Evolutionary conservation across 2,329 filamentous ascomycete species (phyloP).

Genomic region (Colletotrichum sp.): DNA sequence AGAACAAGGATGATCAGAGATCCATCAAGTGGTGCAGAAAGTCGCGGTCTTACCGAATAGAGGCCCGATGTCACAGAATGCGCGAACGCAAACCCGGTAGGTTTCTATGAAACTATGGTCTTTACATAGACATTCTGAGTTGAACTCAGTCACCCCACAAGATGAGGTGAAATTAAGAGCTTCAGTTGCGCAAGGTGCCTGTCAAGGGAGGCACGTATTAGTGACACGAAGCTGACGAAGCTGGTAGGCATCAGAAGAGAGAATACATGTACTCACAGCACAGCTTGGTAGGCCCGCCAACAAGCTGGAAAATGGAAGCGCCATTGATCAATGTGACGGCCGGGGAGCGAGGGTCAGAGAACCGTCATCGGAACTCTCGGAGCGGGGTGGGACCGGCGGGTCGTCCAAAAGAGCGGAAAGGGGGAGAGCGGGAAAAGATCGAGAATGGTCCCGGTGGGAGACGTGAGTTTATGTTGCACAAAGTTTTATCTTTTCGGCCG

Average conservation of each 20-base stretch:
- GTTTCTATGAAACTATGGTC: neutral
- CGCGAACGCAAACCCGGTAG: neutral
- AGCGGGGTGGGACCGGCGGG: neutral
- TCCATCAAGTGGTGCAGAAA: neutral
- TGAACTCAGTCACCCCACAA: neutral
- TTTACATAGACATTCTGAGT: neutral
- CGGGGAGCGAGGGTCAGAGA: neutral
- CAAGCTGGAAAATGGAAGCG: neutral
- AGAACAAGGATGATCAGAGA: neutral
- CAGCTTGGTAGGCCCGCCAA: neutral
- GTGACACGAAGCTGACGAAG: neutral
- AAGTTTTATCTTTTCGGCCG: neutral
- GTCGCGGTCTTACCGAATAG: neutral
- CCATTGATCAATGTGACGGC: neutral
- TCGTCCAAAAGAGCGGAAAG: neutral
- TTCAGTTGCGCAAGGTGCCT: neutral
- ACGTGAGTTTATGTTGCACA: neutral
- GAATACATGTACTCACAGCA: neutral
- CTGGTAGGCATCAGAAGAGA: neutral
- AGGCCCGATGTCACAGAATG: neutral
- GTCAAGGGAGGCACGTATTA: neutral
- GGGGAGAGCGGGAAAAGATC: neutral
- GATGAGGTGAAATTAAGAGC: neutral
- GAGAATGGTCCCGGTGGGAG: neutral
- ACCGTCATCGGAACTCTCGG: neutral